These are phyloP conservation scores for Leptographium wingfieldii DNA, from an alignment of 2,329 filamentous ascomycete species.

Conservation along the genomic window DNA sequence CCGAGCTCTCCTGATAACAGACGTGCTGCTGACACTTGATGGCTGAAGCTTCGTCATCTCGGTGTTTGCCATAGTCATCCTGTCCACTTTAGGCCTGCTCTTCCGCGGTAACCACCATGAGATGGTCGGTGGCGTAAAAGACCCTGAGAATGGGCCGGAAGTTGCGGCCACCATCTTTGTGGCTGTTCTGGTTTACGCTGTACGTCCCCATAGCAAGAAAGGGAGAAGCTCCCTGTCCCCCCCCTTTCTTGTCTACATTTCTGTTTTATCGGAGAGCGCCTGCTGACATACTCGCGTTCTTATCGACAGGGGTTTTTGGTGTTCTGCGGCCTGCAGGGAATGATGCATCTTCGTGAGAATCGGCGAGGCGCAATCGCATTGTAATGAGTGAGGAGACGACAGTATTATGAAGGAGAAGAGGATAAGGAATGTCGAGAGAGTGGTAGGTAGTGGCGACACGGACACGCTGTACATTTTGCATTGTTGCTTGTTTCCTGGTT, in stretches of 20 bases:
- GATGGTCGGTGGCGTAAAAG: slow-evolving; percentile 63
- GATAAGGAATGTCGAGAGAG: background rate
- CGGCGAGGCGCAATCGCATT: slow-evolving; percentile 74
- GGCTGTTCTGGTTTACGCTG: slow-evolving; percentile 77
- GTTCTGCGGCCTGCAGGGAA: slow-evolving; percentile 83
- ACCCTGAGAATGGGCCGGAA: slow-evolving; percentile 59
- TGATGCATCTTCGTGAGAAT: slow-evolving; percentile 72
- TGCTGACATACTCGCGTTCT: background rate
- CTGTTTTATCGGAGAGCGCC: no score
- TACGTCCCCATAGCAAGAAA: slow-evolving; percentile 37
- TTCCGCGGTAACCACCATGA: slow-evolving; percentile 73
- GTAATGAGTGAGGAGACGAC: slow-evolving; percentile 17
- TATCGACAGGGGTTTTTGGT: slow-evolving; percentile 65
- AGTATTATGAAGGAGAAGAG: no score
- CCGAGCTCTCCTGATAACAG: background rate
- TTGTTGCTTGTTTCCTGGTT: background rate
- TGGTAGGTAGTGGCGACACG: background rate
- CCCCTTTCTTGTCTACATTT: no score
- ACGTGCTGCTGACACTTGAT: background rate
- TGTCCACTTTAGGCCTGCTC: slow-evolving; percentile 53
- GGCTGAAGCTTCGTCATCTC: slow-evolving; percentile 58
- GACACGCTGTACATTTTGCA: background rate
- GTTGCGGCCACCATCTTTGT: slow-evolving; percentile 79
- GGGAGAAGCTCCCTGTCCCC: background rate
- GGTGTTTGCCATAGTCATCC: slow-evolving; percentile 51